Percentiles rank a stretch among this genome's conserved stretches.
Conservation (phyloP, 768 basidiomycete genomes). For the Leccinum olivaceopallidum region DNA sequence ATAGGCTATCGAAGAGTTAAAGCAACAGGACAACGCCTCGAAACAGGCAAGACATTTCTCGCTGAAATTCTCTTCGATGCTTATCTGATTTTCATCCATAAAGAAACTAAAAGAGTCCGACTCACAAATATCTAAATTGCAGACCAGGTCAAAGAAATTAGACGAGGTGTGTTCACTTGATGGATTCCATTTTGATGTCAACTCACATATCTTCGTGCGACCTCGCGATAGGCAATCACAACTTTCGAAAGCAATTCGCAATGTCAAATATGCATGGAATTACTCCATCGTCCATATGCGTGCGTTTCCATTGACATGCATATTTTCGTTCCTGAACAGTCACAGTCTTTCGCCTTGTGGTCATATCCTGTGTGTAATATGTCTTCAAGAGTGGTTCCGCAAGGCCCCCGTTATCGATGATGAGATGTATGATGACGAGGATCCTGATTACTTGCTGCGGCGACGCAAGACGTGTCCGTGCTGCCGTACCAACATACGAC, state of each 20-base stretch:
- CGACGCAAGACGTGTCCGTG: slow-evolving; percentile 74
- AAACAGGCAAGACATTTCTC: slow-evolving; percentile 35
- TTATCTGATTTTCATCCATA: slow-evolving; percentile 21
- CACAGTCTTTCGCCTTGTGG: slow-evolving; percentile 72
- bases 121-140: slow-evolving; percentile 43
- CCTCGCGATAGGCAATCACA: slow-evolving; percentile 44
- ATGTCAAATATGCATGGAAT: slow-evolving; percentile 80
- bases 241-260: slow-evolving; percentile 59
- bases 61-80: not conserved
- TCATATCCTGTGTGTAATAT: slow-evolving; percentile 70
- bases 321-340: slow-evolving; percentile 8
- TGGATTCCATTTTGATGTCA: not conserved
- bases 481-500: slow-evolving; percentile 57
- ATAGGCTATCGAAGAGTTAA: slow-evolving; percentile 56
- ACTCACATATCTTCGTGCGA: not conserved
- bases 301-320: slow-evolving; percentile 37
- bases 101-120: slow-evolving; percentile 47
- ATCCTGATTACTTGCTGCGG: slow-evolving; percentile 48
- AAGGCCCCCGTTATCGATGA: slow-evolving; percentile 54
- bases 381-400: slow-evolving; percentile 79
- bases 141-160: slow-evolving; percentile 47
- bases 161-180: slow-evolving; percentile 50
- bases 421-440: slow-evolving; percentile 44
- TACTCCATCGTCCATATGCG: slow-evolving; percentile 65
- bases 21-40: slow-evolving; percentile 40